A percentile compares a stretch with the other conserved stretches of the same genome.
phyloP scores from a whole-genome alignment of 2,329 filamentous ascomycete species.

The Exophiala bonariae region DNA sequence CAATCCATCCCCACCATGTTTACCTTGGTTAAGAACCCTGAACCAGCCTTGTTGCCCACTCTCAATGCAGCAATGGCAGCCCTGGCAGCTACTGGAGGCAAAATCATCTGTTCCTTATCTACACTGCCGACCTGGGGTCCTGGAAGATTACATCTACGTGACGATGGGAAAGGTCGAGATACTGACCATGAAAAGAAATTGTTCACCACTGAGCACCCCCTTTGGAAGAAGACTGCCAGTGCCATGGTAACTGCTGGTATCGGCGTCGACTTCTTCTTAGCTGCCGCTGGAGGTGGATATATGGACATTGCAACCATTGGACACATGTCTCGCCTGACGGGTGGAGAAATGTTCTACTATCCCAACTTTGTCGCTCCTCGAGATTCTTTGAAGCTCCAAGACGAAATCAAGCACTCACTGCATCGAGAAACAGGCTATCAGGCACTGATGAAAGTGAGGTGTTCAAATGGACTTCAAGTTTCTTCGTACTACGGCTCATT shows the following conservation, averaged over 20 bases:
- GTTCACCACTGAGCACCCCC: conserved; percentile 84
- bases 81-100: conserved; percentile 83
- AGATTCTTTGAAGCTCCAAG: conserved; percentile 78
- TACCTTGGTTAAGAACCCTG: conserved; percentile 81
- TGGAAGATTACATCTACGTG: conserved; percentile 78
- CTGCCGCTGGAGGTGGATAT: conserved; percentile 85
- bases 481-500: conserved; percentile 96
- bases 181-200: conserved; percentile 92
- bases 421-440: conserved; percentile 92
- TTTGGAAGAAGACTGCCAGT: conserved; percentile 80
- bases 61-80: conserved; percentile 83
- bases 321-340: conserved; percentile 82
- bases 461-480: conserved; percentile 93
- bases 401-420: conserved; percentile 83
- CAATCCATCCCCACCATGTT: conserved; percentile 82
- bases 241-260: conserved; percentile 86
- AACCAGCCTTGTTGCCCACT: conserved; percentile 81
- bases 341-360: conserved; percentile 94
- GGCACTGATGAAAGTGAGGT: conserved; percentile 96
- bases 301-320: conserved; percentile 91
- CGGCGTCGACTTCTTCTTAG: conserved; percentile 92
- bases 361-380: conserved; percentile 90
- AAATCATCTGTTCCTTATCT: conserved; percentile 83
- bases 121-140: conserved; percentile 92
- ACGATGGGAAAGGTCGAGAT: conserved; percentile 81